These are phyloP conservation scores for Sarocladium strictum DNA, from an alignment of 2,329 filamentous ascomycete species.

Conservation along the genomic window DNA sequence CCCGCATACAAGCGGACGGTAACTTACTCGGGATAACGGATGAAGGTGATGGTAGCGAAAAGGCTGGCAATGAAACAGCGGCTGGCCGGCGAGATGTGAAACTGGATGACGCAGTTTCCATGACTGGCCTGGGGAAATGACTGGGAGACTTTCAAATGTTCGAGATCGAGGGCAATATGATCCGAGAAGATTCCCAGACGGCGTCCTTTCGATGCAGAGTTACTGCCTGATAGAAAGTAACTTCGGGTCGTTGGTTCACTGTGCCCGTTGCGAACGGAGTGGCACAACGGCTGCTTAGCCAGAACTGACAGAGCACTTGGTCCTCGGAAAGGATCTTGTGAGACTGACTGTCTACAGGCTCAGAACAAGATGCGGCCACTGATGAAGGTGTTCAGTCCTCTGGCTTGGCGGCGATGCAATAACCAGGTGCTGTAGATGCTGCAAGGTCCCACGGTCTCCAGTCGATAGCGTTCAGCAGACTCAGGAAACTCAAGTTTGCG, in stretches of 20 bases:
- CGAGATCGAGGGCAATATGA: neutral
- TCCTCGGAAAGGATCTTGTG: no score
- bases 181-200: no score
- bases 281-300: neutral
- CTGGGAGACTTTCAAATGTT: neutral
- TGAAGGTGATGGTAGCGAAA: conserved; percentile 56
- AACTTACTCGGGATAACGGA: conserved; percentile 17
- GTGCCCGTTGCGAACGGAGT: neutral
- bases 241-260: neutral
- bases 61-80: conserved; percentile 61
- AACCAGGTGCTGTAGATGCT: no score
- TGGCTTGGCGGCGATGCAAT: no score
- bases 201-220: no score
- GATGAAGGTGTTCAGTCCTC: no score
- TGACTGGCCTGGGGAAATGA: neutral
- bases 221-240: neutral
- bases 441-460: neutral
- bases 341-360: no score
- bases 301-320: neutral
- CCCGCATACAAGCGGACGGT: conserved; percentile 17
- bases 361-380: no score
- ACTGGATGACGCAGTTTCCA: conserved; percentile 30
- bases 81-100: conserved; percentile 67
- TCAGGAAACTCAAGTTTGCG: neutral
- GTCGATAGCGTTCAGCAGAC: neutral